These are phyloP conservation scores for Anthracocystis panici-leucophaei DNA, from an alignment of 1,284 basidiomycete genomes.

Conservation along the genomic window DNA sequence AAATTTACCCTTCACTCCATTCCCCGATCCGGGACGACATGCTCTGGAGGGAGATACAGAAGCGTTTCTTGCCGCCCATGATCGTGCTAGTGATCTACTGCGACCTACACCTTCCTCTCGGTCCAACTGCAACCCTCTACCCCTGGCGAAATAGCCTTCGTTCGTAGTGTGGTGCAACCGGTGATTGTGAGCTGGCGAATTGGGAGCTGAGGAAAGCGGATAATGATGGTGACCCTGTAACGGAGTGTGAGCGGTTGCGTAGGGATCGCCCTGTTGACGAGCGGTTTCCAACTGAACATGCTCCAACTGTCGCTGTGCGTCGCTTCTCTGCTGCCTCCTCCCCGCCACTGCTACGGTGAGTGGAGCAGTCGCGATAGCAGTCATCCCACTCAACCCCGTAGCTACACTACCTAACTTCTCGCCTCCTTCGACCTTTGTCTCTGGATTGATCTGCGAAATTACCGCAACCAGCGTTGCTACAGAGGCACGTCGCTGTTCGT, in stretches of 20 bases:
- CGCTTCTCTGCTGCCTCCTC: neutral
- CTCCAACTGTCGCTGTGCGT: conserved; percentile 39
- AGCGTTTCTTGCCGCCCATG: conserved; percentile 5
- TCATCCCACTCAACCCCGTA: conserved; percentile 48
- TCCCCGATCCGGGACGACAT: conserved; percentile 9
- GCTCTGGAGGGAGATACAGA: conserved; percentile 5
- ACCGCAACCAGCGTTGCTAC: conserved; percentile 28
- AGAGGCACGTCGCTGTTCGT: conserved; percentile 18
- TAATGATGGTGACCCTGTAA: conserved; percentile 20
- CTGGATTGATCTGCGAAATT: conserved; percentile 22
- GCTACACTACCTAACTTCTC: conserved; percentile 42
- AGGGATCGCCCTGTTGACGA: conserved; percentile 59
- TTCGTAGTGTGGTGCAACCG: conserved; percentile 2
- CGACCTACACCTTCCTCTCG: neutral
- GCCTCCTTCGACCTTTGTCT: conserved; percentile 5
- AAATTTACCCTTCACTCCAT: conserved; percentile 3
- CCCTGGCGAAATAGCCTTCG: conserved; percentile 4
- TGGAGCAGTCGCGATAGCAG: conserved; percentile 49
- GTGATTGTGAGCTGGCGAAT: conserved; percentile 19
- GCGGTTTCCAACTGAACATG: conserved; percentile 58
- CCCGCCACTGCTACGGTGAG: conserved; percentile 1
- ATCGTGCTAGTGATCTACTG: conserved; percentile 17
- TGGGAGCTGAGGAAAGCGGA: neutral
- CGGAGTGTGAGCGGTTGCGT: conserved; percentile 24
- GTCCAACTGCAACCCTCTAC: neutral